Conservation (phyloP, 1,139 yeast genomes). For the Debaryomycetaceae sp. region DNA sequence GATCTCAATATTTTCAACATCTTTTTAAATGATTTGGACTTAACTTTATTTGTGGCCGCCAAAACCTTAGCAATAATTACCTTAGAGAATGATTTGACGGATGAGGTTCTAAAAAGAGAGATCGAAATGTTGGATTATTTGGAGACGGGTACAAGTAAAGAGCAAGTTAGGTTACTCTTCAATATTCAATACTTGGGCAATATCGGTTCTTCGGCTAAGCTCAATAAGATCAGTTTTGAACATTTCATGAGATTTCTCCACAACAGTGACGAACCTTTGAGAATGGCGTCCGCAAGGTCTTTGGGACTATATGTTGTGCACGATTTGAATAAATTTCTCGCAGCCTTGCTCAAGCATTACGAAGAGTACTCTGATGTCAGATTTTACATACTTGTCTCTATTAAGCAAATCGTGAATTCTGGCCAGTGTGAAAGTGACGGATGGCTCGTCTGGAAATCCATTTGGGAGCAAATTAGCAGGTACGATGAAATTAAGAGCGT, state of each 20-base stretch:
- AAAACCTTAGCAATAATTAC: slow-evolving; percentile 43
- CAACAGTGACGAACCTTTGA: slow-evolving; percentile 34
- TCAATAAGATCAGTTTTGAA: slow-evolving; percentile 21
- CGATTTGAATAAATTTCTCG: slow-evolving; percentile 31
- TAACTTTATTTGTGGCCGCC: slow-evolving; percentile 21
- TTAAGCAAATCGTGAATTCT: slow-evolving; percentile 33
- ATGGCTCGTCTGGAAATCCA: slow-evolving; percentile 11
- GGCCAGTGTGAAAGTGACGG: slow-evolving; percentile 9
- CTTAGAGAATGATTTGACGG: slow-evolving; percentile 25
- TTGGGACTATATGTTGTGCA: slow-evolving; percentile 48
- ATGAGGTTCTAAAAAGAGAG: slow-evolving; percentile 27
- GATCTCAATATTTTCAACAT: slow-evolving; percentile 9
- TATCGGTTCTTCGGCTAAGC: slow-evolving; percentile 31
- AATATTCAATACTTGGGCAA: slow-evolving; percentile 45
- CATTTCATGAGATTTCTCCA: slow-evolving; percentile 28
- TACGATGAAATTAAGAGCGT: slow-evolving; percentile 9
- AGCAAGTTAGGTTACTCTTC: slow-evolving; percentile 19
- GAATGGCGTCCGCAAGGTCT: slow-evolving; percentile 49
- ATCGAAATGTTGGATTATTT: slow-evolving; percentile 21
- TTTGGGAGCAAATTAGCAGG: slow-evolving; percentile 15
- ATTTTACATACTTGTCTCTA: slow-evolving; percentile 30
- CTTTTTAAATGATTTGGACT: slow-evolving; percentile 11
- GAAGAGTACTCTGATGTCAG: slow-evolving; percentile 16
- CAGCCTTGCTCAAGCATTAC: slow-evolving; percentile 25
- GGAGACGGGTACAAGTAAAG: slow-evolving; percentile 16